A percentile compares a stretch with the other conserved stretches of the same genome.
Evolutionary conservation across 192 early-diverging fungal species (phyloP).

Genomic region (Coemansia javaensis): DNA sequence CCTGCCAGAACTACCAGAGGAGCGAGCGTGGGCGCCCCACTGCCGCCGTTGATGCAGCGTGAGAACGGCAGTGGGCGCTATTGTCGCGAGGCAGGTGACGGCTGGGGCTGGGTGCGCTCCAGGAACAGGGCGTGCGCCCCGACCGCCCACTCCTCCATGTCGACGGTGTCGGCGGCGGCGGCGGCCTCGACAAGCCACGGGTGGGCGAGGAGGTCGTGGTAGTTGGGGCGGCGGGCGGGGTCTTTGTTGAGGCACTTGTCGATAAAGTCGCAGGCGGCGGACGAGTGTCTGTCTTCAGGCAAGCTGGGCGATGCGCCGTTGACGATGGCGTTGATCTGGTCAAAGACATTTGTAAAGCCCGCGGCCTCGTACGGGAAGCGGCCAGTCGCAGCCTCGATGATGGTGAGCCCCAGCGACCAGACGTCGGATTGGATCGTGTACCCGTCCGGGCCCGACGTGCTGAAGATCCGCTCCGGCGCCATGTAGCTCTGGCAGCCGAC

Average conservation of each 20-base stretch:
- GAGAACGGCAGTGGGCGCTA: too few relatives aligned
- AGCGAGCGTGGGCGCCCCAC: too few relatives aligned
- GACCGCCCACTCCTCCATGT: conserved; percentile 89
- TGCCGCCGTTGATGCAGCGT: too few relatives aligned
- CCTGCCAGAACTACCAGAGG: too few relatives aligned
- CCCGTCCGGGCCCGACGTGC: conserved; percentile 46
- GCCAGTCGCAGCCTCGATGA: conserved; percentile 80
- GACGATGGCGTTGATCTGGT: conserved; percentile 83
- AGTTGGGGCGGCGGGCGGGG: conserved; percentile 65
- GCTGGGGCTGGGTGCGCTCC: too few relatives aligned
- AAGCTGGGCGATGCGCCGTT: conserved; percentile 68
- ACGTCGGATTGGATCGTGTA: conserved; percentile 90
- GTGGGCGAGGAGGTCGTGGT: conserved; percentile 70
- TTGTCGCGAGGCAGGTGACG: too few relatives aligned
- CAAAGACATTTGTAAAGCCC: conserved; percentile 73
- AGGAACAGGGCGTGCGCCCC: too few relatives aligned
- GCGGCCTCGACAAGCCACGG: conserved; percentile 59
- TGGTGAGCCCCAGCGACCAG: conserved; percentile 86
- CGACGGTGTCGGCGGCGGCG: conserved; percentile 61
- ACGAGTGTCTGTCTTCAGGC: conserved; percentile 62
- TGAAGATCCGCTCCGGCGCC: conserved; percentile 90
- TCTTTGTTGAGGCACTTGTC: conserved; percentile 70
- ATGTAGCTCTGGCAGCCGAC: conserved; percentile 94
- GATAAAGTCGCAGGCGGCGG: conserved; percentile 74
- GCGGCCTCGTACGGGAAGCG: conserved; percentile 72